Conservation (phyloP, 768 basidiomycete species). For the Suillus spraguei region DNA sequence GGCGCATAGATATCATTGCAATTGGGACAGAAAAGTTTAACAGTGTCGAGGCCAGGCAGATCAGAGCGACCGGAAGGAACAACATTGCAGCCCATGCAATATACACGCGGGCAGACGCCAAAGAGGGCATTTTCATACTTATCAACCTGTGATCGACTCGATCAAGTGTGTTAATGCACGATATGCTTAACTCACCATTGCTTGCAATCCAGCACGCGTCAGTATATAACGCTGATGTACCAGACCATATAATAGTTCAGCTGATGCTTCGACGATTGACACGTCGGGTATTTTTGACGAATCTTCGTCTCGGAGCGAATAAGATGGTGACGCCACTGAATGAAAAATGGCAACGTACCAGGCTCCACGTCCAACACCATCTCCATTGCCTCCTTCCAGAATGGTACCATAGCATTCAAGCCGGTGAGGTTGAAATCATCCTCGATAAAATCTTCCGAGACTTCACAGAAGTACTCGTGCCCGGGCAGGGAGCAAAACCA, state of each 20-base stretch:
- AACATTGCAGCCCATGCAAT: conserved; percentile 85
- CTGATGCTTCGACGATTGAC: conserved; percentile 96
- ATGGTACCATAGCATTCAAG: conserved; percentile 93
- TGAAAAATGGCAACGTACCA: conserved; percentile 54
- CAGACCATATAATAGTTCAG: conserved; percentile 95
- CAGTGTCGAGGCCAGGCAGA: conserved; percentile 94
- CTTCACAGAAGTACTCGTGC: conserved; percentile 98
- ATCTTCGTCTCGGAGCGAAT: conserved; percentile 71
- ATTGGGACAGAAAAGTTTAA: conserved; percentile 97
- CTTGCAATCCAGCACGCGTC: conserved; percentile 89
- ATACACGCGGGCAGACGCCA: conserved; percentile 94
- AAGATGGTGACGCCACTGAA: conserved; percentile 20
- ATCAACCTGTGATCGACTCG: conserved; percentile 64
- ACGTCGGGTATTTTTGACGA: conserved; percentile 96
- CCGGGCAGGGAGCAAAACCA: conserved; percentile 96
- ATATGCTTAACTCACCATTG: conserved; percentile 68
- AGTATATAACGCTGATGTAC: conserved; percentile 98
- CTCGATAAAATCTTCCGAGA: conserved; percentile 98
- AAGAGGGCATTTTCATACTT: conserved; percentile 94
- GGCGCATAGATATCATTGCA: conserved; percentile 97
- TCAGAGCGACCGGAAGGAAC: conserved; percentile 96
- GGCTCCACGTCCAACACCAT: conserved; percentile 99
- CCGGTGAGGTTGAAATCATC: conserved; percentile 99
- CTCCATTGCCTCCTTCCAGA: conserved; percentile 99
- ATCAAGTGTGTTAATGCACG: conserved; percentile 15